These are phyloP conservation scores for Cephaloascus albidus DNA, from an alignment of 805 yeast genomes.

Conservation along the genomic window DNA sequence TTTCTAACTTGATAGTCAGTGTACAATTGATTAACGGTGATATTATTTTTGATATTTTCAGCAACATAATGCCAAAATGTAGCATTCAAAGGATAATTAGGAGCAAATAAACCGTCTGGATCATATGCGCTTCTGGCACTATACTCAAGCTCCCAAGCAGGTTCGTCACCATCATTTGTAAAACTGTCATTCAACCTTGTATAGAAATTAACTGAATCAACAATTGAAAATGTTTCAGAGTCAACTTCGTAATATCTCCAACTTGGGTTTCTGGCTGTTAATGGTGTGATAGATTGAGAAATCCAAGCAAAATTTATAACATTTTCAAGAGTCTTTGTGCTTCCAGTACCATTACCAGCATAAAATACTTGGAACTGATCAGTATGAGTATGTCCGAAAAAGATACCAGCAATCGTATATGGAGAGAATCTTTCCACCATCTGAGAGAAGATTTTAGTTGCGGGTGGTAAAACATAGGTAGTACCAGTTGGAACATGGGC, in stretches of 20 bases:
- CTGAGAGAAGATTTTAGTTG: constrained; percentile 43
- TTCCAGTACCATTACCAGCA: constrained; percentile 31
- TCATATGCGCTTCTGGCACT: constrained; percentile 54
- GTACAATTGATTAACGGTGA: constrained; percentile 39
- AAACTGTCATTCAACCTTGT: constrained; percentile 52
- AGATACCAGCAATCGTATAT: constrained; percentile 55
- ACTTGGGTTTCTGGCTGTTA: constrained; percentile 50
- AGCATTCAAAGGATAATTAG: constrained; percentile 50
- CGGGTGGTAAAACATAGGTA: constrained; percentile 50
- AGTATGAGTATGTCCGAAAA: constrained; percentile 64
- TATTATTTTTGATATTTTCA: constrained; percentile 28
- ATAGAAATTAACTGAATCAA: constrained; percentile 52
- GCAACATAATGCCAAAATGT: constrained; percentile 60
- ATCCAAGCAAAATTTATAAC: constrained; percentile 56
- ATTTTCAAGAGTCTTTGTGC: constrained; percentile 27
- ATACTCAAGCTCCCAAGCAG: constrained; percentile 55
- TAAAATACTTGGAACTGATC: constrained; percentile 60
- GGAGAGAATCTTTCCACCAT: constrained; percentile 63
- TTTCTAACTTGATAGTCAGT: constrained; percentile 39
- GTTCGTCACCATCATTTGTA: constrained; percentile 42
- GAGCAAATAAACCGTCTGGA: constrained; percentile 47
- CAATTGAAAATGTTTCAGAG: constrained; percentile 45
- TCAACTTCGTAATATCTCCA: constrained; percentile 71
- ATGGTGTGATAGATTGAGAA: constrained; percentile 59
- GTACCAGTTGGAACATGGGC: constrained; percentile 59